Evolutionary conservation across 345 rosid species (phyloP).

Genomic region (Brassica napus): DNA sequence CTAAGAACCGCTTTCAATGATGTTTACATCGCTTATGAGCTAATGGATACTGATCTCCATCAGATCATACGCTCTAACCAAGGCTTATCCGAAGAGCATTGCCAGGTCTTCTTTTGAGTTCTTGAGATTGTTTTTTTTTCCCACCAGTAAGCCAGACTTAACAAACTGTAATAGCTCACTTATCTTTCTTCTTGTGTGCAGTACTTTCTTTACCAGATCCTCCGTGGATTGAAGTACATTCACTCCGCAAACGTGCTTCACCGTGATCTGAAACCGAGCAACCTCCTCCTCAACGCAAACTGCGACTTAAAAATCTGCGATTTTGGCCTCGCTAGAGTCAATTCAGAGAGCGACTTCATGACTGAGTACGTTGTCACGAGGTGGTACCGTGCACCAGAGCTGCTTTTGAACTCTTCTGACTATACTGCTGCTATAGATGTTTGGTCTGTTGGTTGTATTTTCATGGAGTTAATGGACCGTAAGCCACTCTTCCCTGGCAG

Average conservation of each 20-base stretch:
- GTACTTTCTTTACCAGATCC: constrained; percentile 97
- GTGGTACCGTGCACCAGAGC: constrained; percentile 99
- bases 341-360: constrained; percentile 97
- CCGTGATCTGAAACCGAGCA: constrained; percentile 96
- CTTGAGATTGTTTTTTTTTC: constrained; percentile 6
- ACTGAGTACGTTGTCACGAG: constrained; percentile 98
- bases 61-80: constrained; percentile 91
- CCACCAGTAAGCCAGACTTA: background rate
- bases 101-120: constrained; percentile 60
- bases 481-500: constrained; percentile 94
- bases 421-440: constrained; percentile 97
- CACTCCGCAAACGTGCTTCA: constrained; percentile 98
- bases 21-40: constrained; percentile 95
- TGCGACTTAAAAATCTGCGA: constrained; percentile 97
- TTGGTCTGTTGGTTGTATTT: constrained; percentile 99
- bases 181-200: constrained; percentile 37
- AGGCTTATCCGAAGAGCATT: constrained; percentile 86
- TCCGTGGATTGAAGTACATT: constrained; percentile 96
- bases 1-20: constrained; percentile 79
- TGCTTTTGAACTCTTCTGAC: constrained; percentile 86
- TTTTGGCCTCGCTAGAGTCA: constrained; percentile 93
- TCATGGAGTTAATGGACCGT: constrained; percentile 97
- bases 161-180: background rate
- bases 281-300: constrained; percentile 92
- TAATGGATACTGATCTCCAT: constrained; percentile 94